Conservation (phyloP, 768 basidiomycete genomes). For the Trametes cingulata region DNA sequence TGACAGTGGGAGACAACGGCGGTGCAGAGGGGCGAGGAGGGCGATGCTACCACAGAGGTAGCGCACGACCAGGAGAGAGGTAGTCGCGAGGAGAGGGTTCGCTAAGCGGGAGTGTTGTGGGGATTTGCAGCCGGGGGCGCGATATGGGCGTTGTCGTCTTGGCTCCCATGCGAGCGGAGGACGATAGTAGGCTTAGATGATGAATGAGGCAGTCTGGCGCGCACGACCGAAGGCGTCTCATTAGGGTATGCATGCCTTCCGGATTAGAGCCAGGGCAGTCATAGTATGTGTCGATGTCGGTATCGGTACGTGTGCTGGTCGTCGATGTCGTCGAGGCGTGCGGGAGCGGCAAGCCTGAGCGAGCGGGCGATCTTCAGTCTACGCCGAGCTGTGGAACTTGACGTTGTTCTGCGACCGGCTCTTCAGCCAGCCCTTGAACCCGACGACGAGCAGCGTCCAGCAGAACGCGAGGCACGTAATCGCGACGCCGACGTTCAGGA, state of each 20-base stretch:
- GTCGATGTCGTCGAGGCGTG: too few relatives aligned
- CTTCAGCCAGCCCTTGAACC: slow-evolving; percentile 82
- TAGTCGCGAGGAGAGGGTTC: not conserved
- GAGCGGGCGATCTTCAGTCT: not conserved
- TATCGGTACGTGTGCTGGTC: too few relatives aligned
- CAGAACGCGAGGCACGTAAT: slow-evolving; percentile 84
- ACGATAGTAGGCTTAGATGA: not conserved
- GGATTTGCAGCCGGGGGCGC: too few relatives aligned
- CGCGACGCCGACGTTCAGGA: slow-evolving; percentile 81
- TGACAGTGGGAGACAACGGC: not conserved
- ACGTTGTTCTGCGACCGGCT: slow-evolving; percentile 36
- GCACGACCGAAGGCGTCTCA: slow-evolving; percentile 9
- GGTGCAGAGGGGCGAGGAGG: not conserved
- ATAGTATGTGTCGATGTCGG: not conserved
- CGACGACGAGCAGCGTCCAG: slow-evolving; percentile 77
- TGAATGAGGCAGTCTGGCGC: not conserved
- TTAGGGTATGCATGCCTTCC: slow-evolving; percentile 16
- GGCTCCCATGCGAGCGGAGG: not conserved
- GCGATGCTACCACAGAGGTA: too few relatives aligned
- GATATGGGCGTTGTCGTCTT: not conserved
- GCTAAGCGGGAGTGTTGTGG: too few relatives aligned
- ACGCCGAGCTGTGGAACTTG: slow-evolving; percentile 40
- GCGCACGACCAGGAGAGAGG: too few relatives aligned
- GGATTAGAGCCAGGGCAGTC: not conserved
- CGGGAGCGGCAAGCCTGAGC: too few relatives aligned